These are phyloP conservation scores for Fusarium tuaranense DNA, from an alignment of 2,329 filamentous ascomycete species.

Conservation along the genomic window DNA sequence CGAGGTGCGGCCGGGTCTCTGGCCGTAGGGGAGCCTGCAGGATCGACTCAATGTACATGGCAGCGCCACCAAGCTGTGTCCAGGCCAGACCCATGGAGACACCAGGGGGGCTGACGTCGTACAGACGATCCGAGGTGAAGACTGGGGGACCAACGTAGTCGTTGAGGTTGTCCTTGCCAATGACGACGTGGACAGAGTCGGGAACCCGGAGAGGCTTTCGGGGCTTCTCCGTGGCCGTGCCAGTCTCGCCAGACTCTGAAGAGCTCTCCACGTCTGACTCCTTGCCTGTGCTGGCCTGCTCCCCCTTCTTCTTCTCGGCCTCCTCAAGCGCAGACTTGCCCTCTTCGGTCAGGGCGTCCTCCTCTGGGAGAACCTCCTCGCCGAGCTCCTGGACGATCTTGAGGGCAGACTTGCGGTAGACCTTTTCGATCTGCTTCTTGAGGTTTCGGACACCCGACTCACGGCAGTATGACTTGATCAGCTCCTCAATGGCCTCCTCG, in stretches of 20 bases:
- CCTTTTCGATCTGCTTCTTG: slow-evolving; percentile 99
- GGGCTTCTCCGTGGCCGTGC: slow-evolving; percentile 70
- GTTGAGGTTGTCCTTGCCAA: slow-evolving; percentile 89
- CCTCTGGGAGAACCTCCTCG: slow-evolving; percentile 83
- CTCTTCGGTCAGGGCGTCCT: slow-evolving; percentile 85
- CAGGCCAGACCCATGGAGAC: slow-evolving; percentile 98
- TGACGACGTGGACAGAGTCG: slow-evolving; percentile 85
- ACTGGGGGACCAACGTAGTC: slow-evolving; percentile 97
- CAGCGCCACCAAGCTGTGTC: slow-evolving; percentile 97
- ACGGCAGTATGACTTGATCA: slow-evolving; percentile 98
- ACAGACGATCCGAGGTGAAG: slow-evolving; percentile 94
- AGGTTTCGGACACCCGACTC: slow-evolving; percentile 97
- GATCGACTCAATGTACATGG: slow-evolving; percentile 97
- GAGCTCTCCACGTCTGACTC: slow-evolving; percentile 40
- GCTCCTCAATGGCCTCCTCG: slow-evolving; percentile 89
- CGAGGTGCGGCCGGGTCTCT: slow-evolving; percentile 80
- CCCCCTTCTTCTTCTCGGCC: slow-evolving; percentile 75
- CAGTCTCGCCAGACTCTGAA: slow-evolving; percentile 51
- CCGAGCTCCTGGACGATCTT: slow-evolving; percentile 97
- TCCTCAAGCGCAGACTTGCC: slow-evolving; percentile 83
- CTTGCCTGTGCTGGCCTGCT: slow-evolving; percentile 59
- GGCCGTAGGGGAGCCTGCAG: slow-evolving; percentile 84
- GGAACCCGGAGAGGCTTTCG: slow-evolving; percentile 85
- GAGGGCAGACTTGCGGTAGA: slow-evolving; percentile 95
- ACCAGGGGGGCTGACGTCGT: slow-evolving; percentile 92